Evolutionary conservation across 345 rosid genomes (phyloP).

Genomic region (Eucalyptus fibrosa): DNA sequence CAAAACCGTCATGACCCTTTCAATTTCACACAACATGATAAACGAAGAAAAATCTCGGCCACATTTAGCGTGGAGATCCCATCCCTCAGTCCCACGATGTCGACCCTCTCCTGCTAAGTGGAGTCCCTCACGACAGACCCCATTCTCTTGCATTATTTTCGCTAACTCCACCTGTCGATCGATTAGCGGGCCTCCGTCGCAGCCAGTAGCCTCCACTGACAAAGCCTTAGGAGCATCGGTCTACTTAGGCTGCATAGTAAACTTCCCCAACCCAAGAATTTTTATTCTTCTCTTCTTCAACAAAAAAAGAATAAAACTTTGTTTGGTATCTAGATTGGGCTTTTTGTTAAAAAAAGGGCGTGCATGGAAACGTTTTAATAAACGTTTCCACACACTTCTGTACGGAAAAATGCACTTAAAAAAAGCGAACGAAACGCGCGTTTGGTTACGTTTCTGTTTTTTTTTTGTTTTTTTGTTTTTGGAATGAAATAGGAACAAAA

Average conservation of each 20-base stretch:
- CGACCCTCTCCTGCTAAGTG: constrained; percentile 1
- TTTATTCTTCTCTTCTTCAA: too few species aligned
- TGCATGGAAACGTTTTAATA: too few species aligned
- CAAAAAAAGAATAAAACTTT: too few species aligned
- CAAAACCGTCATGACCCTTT: neutral
- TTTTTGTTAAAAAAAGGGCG: too few species aligned
- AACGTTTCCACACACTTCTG: too few species aligned
- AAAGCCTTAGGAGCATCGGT: neutral
- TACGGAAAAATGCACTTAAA: too few species aligned
- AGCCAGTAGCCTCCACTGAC: neutral
- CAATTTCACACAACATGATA: neutral
- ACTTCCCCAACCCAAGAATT: too few species aligned
- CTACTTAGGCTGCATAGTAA: neutral
- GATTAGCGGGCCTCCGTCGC: constrained; percentile 23
- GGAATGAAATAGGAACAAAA: too few species aligned
- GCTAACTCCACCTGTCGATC: constrained; percentile 31
- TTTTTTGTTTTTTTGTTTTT: too few species aligned
- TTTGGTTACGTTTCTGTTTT: too few species aligned
- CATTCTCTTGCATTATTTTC: constrained; percentile 24
- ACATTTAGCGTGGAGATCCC: neutral
- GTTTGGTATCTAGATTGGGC: too few species aligned
- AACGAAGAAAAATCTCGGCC: neutral
- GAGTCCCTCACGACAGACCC: constrained; percentile 12
- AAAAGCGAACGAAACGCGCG: too few species aligned
- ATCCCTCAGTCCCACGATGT: constrained; percentile 4